These are phyloP conservation scores for Rhizophlyctis rosea DNA, from an alignment of 192 early-diverging fungal species.

Conservation along the genomic window DNA sequence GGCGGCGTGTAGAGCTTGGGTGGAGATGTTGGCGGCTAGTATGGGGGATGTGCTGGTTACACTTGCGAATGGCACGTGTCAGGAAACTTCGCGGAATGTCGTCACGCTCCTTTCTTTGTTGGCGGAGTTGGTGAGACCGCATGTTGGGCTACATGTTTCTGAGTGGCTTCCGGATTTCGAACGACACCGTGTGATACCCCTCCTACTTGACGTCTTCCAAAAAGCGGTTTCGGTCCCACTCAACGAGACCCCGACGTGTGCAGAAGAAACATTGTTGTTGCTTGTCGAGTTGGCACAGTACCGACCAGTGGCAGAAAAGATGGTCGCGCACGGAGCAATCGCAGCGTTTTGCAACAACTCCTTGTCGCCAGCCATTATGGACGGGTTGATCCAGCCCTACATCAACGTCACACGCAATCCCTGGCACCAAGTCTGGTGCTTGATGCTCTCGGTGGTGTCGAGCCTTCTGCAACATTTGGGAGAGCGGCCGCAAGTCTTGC, in stretches of 20 bases:
- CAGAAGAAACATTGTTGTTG: slow-evolving; percentile 15
- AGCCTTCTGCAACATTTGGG: slow-evolving; percentile 11
- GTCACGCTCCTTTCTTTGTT: slow-evolving; percentile 6
- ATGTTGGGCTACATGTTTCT: not conserved
- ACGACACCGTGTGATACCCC: slow-evolving; percentile 12
- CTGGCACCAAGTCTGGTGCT: slow-evolving; percentile 46
- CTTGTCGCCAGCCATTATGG: slow-evolving; percentile 18
- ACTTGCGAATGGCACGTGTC: not conserved
- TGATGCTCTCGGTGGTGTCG: slow-evolving; percentile 31
- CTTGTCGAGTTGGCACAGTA: slow-evolving; percentile 31
- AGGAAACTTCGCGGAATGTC: slow-evolving; percentile 1
- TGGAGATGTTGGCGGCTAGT: slow-evolving; percentile 8
- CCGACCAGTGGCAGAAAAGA: slow-evolving; percentile 24
- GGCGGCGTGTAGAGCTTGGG: slow-evolving; percentile 14
- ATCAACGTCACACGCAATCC: slow-evolving; percentile 20
- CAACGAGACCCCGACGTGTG: slow-evolving; percentile 1
- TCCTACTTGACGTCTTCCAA: slow-evolving; percentile 20
- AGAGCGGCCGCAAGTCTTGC: slow-evolving; percentile 4
- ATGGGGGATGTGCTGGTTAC: too few species aligned
- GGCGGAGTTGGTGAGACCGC: slow-evolving; percentile 10
- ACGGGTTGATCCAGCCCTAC: slow-evolving; percentile 24
- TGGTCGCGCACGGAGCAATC: slow-evolving; percentile 18
- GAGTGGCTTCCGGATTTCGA: slow-evolving; percentile 14
- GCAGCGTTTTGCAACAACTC: slow-evolving; percentile 30
- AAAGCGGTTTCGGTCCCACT: slow-evolving; percentile 10